Evolutionary conservation across 139 green algal species (phyloP), one percentile per base, ranked within the genome.

Genomic region (Tetratostichococcus sp.): DNA sequence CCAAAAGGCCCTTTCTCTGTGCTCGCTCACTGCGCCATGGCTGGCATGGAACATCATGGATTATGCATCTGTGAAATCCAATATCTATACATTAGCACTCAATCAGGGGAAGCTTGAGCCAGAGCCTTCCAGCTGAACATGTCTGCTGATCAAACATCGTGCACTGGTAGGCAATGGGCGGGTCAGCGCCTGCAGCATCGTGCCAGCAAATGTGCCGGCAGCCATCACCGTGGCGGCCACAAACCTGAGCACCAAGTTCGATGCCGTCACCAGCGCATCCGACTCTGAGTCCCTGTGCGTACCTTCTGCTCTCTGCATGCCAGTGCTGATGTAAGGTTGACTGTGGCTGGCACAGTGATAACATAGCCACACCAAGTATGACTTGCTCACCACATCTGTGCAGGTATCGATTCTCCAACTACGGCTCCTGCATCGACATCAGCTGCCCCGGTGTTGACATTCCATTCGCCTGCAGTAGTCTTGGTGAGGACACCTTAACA

Each of bases 391-490:
- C n/a, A 87, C 84, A 58, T 43, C 65, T 89, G 77, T 65, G 75
- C 25, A 59, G 65, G 39, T 77, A 76, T 62, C 0, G 74, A 35
- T 75, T 65, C 70, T 67, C 3, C 57, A 88, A 91, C 79, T 88
- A 82, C n/a, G 85, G 85, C 4, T 16, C 66, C 22, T 90, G 88
- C 71, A 80, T 93, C 0, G 83, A 91, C 68, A 35, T 93, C 4
- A 90, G 88, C 59, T 87, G 86, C 4, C 88, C 88, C 2, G 84
- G 86, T 0, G 88, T 93, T 3, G 86, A 93, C 67, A 88, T 93
- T n/a, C 89, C 79, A 11, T 84, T 42, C 0, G 88, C 88, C 3
- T 93, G 88, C 76, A 86, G 84, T 4, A 81, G 86, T 21, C 58
- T 35, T n/a, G 66, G 81, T 86, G 59, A 34, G 77, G 8, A n/a